Evolutionary conservation across 2,329 filamentous ascomycete genomes (phyloP), one percentile per base, ranked within the genome.

Genomic region (Neonectria coccinea): DNA sequence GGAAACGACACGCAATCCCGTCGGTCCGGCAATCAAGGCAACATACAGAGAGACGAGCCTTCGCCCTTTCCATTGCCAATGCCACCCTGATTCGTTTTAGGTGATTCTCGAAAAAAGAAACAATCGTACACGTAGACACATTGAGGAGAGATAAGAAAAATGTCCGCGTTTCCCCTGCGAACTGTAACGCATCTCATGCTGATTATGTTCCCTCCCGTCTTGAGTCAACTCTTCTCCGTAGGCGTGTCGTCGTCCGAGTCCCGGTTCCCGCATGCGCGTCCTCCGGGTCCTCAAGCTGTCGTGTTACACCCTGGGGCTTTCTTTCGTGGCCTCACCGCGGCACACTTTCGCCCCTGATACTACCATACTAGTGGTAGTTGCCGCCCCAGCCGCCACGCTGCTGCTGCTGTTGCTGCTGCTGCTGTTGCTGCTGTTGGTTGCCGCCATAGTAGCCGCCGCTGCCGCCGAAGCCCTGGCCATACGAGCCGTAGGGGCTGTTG

Each of bases 331-430:
- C 41, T 27, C 42, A 31, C 48, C 70, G 60, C 67, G 56, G 73
- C 63, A 67, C 70, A 56, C 74, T 16, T 39, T n/a, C 73, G 68
- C 73, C 72, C 71, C 69, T 64, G 66, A 54, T 29, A 55, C 73
- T 75, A 78, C 76, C 75, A 73, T 72, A 72, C 77, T 83, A 82
- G 70, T 85, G 81, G 81, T 88, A 88, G 82, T 88, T 88, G 71
- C 82, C 83, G 70, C 86, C 86, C 86, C 86, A 88, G 73, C 86
- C 86, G 68, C 85, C 82, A 66, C 83, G 83, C 73, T 82, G 82
- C 71, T 81, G 80, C 64, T 75, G 74, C 66, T 77, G 75, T 33
- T 75, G 76, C 64, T 78, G 75, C 53, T 80, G 79, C 63, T 83
- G 78, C 56, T 74, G 70, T 63, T 76, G 74, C 54, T 78, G 74